Percentiles rank a stretch among this genome's conserved stretches.
These are phyloP conservation scores for Allium cepa DNA, from an alignment of 106 monocot genomes.

Conservation along the genomic window DNA sequence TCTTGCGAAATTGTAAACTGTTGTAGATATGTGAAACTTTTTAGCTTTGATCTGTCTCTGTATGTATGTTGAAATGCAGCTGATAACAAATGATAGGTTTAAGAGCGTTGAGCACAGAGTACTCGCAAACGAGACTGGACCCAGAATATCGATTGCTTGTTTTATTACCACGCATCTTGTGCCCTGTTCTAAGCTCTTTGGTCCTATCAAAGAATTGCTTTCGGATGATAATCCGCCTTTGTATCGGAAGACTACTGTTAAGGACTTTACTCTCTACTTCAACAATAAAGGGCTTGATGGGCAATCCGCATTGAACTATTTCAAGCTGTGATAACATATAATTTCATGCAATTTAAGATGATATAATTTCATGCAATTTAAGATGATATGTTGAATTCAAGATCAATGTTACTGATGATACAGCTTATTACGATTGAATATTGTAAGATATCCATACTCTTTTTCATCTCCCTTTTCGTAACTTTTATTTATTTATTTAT, in stretches of 20 bases:
- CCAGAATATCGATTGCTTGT: constrained; percentile 39
- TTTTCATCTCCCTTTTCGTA: too few species aligned
- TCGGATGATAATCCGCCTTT: background rate
- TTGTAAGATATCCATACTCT: too few species aligned
- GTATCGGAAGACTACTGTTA: background rate
- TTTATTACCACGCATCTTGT: constrained; percentile 25
- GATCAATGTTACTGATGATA: too few species aligned
- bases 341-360: background rate
- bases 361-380: too few species aligned
- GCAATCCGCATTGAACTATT: background rate
- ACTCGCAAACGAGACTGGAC: constrained; percentile 7
- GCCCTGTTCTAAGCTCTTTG: constrained; percentile 19
- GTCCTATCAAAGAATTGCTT: constrained; percentile 30
- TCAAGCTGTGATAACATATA: background rate
- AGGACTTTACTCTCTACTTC: background rate
- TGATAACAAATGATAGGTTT: constrained; percentile 44
- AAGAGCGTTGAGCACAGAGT: constrained; percentile 56
- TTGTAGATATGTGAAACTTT: background rate
- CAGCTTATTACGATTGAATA: too few species aligned
- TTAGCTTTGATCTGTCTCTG: background rate
- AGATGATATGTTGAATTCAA: background rate
- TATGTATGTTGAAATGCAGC: constrained; percentile 9
- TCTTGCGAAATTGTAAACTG: background rate
- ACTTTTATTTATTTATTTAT: too few species aligned
- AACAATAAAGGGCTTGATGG: background rate